Evolutionary conservation across 2,329 filamentous ascomycete genomes (phyloP).

Genomic region (Pseudogymnoascus sp.): DNA sequence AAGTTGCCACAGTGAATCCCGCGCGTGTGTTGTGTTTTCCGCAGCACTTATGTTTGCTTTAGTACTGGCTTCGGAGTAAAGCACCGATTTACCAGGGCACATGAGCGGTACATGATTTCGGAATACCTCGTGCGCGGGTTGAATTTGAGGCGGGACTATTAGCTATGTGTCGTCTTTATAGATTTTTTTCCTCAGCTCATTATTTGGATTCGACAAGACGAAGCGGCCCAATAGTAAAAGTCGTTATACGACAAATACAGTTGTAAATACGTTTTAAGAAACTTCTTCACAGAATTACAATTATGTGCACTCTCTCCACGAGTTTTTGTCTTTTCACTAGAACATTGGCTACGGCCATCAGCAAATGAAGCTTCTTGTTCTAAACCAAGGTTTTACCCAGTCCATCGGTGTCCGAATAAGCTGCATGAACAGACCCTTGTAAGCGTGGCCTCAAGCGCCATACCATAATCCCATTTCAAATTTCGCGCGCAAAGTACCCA

Average conservation of each 20-base stretch:
- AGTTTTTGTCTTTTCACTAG: neutral
- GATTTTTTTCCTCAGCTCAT: neutral
- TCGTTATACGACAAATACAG: neutral
- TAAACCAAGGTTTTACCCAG: neutral
- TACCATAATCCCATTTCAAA: constrained; percentile 2
- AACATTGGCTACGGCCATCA: neutral
- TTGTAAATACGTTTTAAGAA: neutral
- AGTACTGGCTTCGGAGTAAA: neutral
- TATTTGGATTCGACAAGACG: neutral
- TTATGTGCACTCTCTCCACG: neutral
- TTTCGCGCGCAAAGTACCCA: constrained; percentile 4
- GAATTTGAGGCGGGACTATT: neutral
- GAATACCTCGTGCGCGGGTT: constrained; percentile 6
- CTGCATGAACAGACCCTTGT: neutral
- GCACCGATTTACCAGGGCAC: neutral
- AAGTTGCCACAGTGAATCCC: constrained; percentile 1
- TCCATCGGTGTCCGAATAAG: neutral
- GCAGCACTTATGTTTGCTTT: neutral
- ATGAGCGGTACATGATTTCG: neutral
- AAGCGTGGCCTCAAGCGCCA: constrained; percentile 7
- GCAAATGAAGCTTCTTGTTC: neutral
- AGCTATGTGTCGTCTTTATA: constrained; percentile 4
- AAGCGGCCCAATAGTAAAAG: neutral
- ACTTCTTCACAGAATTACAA: neutral
- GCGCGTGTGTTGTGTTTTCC: neutral